phyloP scores from a whole-genome alignment of 73 alveolate genomes.

The Stentor coeruleus region DNA sequence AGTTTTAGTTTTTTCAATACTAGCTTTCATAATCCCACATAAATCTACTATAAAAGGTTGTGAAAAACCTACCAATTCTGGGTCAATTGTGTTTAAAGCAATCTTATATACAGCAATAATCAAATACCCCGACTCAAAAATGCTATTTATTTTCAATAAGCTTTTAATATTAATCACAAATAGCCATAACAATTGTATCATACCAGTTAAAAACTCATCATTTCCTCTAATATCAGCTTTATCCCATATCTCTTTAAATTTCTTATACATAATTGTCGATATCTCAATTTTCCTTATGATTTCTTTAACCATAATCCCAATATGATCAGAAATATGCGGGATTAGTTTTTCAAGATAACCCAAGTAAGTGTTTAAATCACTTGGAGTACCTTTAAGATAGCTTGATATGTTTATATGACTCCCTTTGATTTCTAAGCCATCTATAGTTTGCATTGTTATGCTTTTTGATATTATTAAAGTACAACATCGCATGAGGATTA shows the following conservation, averaged over 20 bases:
- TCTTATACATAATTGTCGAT: background rate
- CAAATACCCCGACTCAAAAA: background rate
- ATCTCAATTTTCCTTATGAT: background rate
- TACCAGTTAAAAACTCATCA: background rate
- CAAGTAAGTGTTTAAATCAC: background rate
- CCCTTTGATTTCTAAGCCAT: constrained; percentile 2
- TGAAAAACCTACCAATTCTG: background rate
- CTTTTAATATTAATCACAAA: background rate
- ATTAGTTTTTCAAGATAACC: background rate
- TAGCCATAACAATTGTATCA: background rate
- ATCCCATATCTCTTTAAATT: background rate
- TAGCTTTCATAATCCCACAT: background rate
- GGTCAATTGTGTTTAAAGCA: background rate
- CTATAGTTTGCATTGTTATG: background rate
- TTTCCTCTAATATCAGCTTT: background rate
- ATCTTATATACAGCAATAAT: background rate
- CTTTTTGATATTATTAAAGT: background rate
- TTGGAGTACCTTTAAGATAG: background rate
- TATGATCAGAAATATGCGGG: background rate
- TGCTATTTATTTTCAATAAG: background rate
- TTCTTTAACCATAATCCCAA: background rate
- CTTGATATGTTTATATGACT: background rate
- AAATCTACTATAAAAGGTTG: background rate
- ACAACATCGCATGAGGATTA: background rate
- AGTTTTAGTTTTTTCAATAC: background rate